Base-by-base conservation (phyloP, 2,329 filamentous ascomycete genomes). In the Sarocladium strictum region DNA sequence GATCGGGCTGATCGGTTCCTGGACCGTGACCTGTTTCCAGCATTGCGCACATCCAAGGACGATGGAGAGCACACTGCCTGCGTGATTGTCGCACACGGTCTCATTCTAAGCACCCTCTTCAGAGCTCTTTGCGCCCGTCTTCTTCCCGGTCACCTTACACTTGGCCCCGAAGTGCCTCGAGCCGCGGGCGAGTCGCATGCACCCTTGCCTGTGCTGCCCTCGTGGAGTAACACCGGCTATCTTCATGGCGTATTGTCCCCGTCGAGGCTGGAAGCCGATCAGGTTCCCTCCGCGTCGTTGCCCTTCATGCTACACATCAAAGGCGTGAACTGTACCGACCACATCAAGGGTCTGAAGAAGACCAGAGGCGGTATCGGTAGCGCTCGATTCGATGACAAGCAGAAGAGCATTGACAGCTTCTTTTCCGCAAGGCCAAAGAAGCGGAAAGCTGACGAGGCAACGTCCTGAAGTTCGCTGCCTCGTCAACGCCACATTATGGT, bases 351-450 rank as follows among this genome's bases (percentile, higher is more conserved):
- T 26, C 73, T 96, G 56, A 92, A 86, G 67, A 87, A 90, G 68
- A 93, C 90, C 9, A 76, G 86, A 23, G 89, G 90, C 27, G 91
- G 91, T 3, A 87, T 96, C 55, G 90, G 90, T 54, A 94, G 87
- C 62, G 79, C 87, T 37, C 78, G 79, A 55, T 85, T 89, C 65
- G 91, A 97, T 66, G 77, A 81, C 11, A 84, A 78, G 47, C 92
- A 96, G 68, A 85, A 80, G 64, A 90, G 80, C 17, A 80, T 97
- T 61, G 83, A 89, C 45, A 79, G 80, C 0, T 96, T 94, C 72
- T 92, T 96, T 69, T 84, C 85, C 38, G 59, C 59, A 2, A 37
- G 56, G 10, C 54, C 61, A 35, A 62, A 63, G 56, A 65, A 63
- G 59, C 62, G 61, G 38, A 65, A 64, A 55, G 52, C 57, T 24